phyloP scores from a whole-genome alignment of 2,329 filamentous ascomycete genomes.

The Cyclaneusma minus region DNA sequence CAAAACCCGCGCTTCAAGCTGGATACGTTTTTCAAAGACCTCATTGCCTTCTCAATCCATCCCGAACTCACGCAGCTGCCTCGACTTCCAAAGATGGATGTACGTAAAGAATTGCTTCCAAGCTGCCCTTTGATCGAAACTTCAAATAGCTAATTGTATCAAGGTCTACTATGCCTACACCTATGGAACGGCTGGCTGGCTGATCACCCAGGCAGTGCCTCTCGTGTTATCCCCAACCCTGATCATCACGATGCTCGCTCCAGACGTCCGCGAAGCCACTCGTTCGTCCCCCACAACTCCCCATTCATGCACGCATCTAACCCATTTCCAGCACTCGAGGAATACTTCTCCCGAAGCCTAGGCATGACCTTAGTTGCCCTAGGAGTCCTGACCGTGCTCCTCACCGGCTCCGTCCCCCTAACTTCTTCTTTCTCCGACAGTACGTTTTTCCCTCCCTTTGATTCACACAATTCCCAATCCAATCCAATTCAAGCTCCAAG shows the following conservation, averaged over 20 bases:
- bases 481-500: not conserved
- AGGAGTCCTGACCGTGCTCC: conserved; percentile 37
- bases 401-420: conserved; percentile 49
- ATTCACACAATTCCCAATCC: too few species aligned
- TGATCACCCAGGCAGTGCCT: conserved; percentile 28
- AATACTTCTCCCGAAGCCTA: conserved; percentile 45
- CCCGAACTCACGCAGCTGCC: too few species aligned
- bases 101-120: too few species aligned
- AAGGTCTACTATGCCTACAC: conserved; percentile 35
- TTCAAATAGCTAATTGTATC: not conserved
- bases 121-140: too few species aligned
- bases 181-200: conserved; percentile 33
- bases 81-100: too few species aligned
- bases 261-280: conserved; percentile 37
- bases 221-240: conserved; percentile 43
- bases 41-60: too few species aligned
- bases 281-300: conserved; percentile 23
- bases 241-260: conserved; percentile 41
- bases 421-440: conserved; percentile 23
- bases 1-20: too few species aligned
- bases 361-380: conserved; percentile 43
- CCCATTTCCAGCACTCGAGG: conserved; percentile 33
- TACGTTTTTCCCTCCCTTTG: conserved; percentile 7
- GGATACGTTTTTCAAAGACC: too few species aligned
- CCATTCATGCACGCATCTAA: conserved; percentile 4